phyloP scores from a whole-genome alignment of 306 rosid genomes.

The Vigna hirtella region DNA sequence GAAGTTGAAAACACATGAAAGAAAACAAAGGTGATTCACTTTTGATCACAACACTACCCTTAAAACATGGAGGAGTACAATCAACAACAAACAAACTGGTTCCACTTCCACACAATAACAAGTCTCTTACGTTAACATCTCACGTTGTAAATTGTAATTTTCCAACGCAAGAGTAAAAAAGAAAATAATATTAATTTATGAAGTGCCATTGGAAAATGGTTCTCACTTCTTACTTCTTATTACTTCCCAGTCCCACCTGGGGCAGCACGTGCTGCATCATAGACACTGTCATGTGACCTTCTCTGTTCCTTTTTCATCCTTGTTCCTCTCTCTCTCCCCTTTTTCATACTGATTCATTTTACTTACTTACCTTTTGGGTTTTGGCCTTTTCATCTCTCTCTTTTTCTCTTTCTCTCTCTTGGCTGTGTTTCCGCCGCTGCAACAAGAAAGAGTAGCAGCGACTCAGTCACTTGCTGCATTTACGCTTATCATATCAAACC shows the following conservation, averaged over 20 bases:
- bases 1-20: slow-evolving; percentile 29
- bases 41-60: slow-evolving; percentile 32
- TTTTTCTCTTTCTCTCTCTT: neutral
- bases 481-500: slow-evolving; percentile 5
- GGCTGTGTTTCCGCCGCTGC: slow-evolving; percentile 46
- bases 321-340: neutral
- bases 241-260: slow-evolving; percentile 28
- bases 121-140: slow-evolving; percentile 19
- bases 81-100: neutral
- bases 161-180: neutral
- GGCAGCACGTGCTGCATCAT: slow-evolving; percentile 62
- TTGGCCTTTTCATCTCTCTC: slow-evolving; percentile 39
- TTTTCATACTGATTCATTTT: slow-evolving; percentile 41
- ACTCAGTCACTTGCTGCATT: slow-evolving; percentile 41
- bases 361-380: slow-evolving; percentile 22
- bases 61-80: slow-evolving; percentile 46
- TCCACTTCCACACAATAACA: slow-evolving; percentile 28
- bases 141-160: neutral
- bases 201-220: slow-evolving; percentile 42
- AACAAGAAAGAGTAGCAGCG: slow-evolving; percentile 42
- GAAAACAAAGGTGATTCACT: slow-evolving; percentile 7
- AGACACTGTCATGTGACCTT: slow-evolving; percentile 60
- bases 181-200: neutral
- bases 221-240: neutral
- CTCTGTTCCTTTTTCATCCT: slow-evolving; percentile 38